Evolutionary conservation across 1,284 basidiomycete species (phyloP), one percentile per base, ranked within the genome.

Genomic region (Hortiboletus rubellus): DNA sequence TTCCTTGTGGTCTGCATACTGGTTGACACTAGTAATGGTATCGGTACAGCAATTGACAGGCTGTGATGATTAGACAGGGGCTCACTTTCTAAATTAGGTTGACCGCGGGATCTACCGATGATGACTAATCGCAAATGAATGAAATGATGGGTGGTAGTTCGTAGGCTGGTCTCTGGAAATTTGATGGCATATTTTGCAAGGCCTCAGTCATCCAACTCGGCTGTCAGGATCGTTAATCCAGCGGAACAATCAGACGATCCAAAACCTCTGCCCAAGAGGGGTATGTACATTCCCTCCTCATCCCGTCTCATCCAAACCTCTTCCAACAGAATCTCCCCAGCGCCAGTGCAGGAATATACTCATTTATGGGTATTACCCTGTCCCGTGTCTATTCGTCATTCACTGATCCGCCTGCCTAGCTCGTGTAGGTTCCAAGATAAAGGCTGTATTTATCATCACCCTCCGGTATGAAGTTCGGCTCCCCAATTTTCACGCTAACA

Each of bases 281-380:
- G 82, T 81, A 60, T 53, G 72, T 68, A 18, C 31, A 14, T 27
- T 11, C 31, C 38, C 36, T 22, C 37, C 30, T 48, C 54, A 11
- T 50, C 11, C n/a, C n/a, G 47, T 34, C 57, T 45, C 62, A 60
- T 50, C 46, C 60, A 36, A 50, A 59, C 54, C 22, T 45, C 59
- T 46, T 46, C 37, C 46, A 44, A 52, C 66, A 88, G 87, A 89
- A 73, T 78, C 82, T 52, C 79, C 83, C 31, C 87, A 89, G 70
- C 82, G 89, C 48, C 87, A 93, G 69, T 95, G 92, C 76, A 85
- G 89, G 70, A 94, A 94, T 78, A 86, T 93, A 54, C 77, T 91
- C 72, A 94, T 95, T 63, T 90, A 94, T 69, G 92, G 92, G 92
- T 92, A 70, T 61, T 81, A 3, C 18, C 10, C 17, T 17, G 46